Evolutionary conservation across 1,284 basidiomycete species (phyloP), one percentile per base, ranked within the genome.

Genomic region (Puccinia coronata): DNA sequence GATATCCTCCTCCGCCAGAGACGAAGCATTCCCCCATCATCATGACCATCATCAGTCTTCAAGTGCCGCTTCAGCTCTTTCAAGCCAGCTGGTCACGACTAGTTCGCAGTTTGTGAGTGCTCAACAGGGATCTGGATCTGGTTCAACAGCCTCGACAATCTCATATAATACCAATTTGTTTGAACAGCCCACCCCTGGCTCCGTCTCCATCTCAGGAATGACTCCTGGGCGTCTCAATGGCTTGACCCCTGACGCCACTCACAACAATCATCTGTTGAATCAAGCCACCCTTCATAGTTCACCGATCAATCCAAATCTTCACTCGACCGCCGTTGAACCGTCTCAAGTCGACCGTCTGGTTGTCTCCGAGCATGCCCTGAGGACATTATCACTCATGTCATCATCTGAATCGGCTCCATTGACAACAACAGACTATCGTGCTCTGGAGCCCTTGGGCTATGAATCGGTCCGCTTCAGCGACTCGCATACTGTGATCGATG

Each of bases 121-220:
- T 55, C 71, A 73, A 57, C 71, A 73, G 36, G 49, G 36, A 55
- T 34, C 65, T 55, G 76, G 76, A n/a, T 47, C 36, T 51, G 51
- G 49, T 69, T 79, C 76, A 43, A 69, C 76, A 53, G 47, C 65
- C 34, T 79, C 76, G 53, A 61, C 76, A n/a, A 41, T 69, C 34
- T 67, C 76, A 41, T 57, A 53, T 43, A 79, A 41, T 79, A 79
- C 76, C 63, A 70, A 69, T 53, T 39, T 79, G 49, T 79, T 79
- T 43, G 76, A 78, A 55, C 76, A 78, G 47, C 63, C 61, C 41
- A 78, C 76, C 20, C 63, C 76, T 78, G 63, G 63, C 47, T 55
- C 76, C 23, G 23, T 55, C 53, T 79, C 76, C 14, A 79, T 59
- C 65, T 57, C 76, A 1, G 65, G 31, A 14, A 23, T 70, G 39